Conservation (phyloP, 371 early-diverging fungal species). For the Batrachochytrium dendrobatidis region DNA sequence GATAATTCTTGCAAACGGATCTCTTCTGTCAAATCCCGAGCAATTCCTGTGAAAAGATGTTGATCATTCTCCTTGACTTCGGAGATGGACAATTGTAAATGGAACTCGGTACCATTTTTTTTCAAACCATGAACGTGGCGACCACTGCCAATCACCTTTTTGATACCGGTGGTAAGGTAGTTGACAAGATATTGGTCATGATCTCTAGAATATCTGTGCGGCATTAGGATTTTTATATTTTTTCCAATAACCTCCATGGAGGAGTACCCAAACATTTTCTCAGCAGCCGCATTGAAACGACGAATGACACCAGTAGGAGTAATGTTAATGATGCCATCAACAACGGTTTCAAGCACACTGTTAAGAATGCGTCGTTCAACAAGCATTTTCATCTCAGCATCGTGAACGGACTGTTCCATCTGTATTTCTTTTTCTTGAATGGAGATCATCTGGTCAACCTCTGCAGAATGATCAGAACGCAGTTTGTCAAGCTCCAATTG, state of each 20-base stretch:
- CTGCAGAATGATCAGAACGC: conserved; percentile 11
- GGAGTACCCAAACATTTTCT: conserved; percentile 25
- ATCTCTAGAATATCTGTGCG: conserved; percentile 12
- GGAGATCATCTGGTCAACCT: conserved; percentile 9
- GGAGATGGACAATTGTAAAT: conserved; percentile 23
- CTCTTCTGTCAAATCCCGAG: conserved; percentile 31
- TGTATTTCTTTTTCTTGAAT: conserved; percentile 30
- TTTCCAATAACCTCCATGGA: conserved; percentile 20
- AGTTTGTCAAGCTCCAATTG: conserved; percentile 16
- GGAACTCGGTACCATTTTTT: conserved; percentile 30
- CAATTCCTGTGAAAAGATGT: conserved; percentile 39
- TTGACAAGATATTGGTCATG: conserved; percentile 25
- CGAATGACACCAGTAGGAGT: conserved; percentile 15
- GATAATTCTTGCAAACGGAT: conserved; percentile 3
- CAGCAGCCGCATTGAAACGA: conserved; percentile 25
- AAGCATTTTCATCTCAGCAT: conserved; percentile 26
- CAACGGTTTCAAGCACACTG: conserved; percentile 24
- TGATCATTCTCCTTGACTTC: conserved; percentile 27
- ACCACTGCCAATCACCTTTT: conserved; percentile 21
- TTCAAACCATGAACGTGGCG: conserved; percentile 12
- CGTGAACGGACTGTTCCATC: conserved; percentile 27
- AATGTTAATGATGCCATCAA: conserved; percentile 31
- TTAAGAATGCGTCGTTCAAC: conserved; percentile 29
- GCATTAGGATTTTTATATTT: conserved; percentile 33
- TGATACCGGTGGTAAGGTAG: conserved; percentile 22